Conservation (phyloP, 768 basidiomycete genomes). For the Dioszegia hungarica region DNA sequence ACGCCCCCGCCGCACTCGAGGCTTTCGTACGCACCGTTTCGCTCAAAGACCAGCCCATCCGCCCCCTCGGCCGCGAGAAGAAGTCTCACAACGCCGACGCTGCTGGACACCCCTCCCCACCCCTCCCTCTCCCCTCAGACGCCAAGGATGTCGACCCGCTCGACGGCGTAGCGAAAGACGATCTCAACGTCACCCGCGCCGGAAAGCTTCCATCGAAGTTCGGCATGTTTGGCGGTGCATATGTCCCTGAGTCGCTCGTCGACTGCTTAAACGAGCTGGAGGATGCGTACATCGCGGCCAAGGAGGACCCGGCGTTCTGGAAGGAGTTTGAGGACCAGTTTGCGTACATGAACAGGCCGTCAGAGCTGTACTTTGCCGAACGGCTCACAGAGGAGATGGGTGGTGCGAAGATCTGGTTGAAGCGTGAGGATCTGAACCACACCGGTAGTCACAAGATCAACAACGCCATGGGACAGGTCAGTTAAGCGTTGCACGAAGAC, state of each 20-base stretch:
- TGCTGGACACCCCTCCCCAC: conserved; percentile 34
- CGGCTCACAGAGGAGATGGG: conserved; percentile 82
- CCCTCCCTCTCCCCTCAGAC: conserved; percentile 30
- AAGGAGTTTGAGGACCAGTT: conserved; percentile 82
- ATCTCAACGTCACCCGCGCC: conserved; percentile 22
- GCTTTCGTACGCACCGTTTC: conserved; percentile 69
- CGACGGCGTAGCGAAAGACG: conserved; percentile 14
- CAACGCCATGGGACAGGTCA: conserved; percentile 91
- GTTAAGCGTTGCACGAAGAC: conserved; percentile 15
- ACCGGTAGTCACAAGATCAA: conserved; percentile 99
- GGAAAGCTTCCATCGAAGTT: conserved; percentile 70
- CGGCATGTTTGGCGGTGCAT: conserved; percentile 94
- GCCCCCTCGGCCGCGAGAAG: conserved; percentile 22
- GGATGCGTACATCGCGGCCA: conserved; percentile 78
- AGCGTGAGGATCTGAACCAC: conserved; percentile 68
- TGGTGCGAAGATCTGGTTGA: conserved; percentile 95
- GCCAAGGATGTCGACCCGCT: conserved; percentile 21
- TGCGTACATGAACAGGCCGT: conserved; percentile 92
- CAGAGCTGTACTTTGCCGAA: conserved; percentile 83
- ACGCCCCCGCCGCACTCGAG: conserved; percentile 40
- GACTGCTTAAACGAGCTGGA: conserved; percentile 85
- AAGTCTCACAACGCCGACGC: conserved; percentile 25
- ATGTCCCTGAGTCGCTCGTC: conserved; percentile 93
- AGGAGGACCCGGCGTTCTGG: conserved; percentile 84
- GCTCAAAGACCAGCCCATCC: conserved; percentile 48